Evolutionary conservation across 2,329 filamentous ascomycete species (phyloP).

Genomic region (Lecanicillium sp.): DNA sequence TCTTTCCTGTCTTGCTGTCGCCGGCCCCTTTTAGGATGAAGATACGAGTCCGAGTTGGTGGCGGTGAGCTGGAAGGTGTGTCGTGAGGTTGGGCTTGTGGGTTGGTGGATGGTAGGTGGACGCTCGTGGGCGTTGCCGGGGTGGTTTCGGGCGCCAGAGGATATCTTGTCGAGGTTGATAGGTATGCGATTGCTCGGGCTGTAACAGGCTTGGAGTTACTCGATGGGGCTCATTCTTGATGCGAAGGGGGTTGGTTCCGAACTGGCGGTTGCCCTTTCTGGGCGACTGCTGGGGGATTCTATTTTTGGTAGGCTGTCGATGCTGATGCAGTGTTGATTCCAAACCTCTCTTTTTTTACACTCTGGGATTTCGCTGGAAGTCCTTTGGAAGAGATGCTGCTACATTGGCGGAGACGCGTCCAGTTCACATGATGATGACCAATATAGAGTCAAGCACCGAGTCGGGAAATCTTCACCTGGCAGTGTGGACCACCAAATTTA

Average conservation of each 20-base stretch:
- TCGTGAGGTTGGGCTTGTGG: slow-evolving; percentile 17
- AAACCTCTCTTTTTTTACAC: slow-evolving; percentile 13
- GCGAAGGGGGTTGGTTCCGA: slow-evolving; percentile 63
- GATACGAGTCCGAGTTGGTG: slow-evolving; percentile 69
- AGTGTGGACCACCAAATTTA: slow-evolving; percentile 9
- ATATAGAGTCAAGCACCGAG: slow-evolving; percentile 18
- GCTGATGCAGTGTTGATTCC: slow-evolving; percentile 9
- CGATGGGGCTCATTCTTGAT: slow-evolving; percentile 99
- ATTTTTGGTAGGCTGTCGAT: slow-evolving; percentile 3
- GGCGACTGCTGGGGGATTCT: background rate
- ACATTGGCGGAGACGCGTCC: slow-evolving; percentile 3
- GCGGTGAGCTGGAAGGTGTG: slow-evolving; percentile 12
- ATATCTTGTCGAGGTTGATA: slow-evolving; percentile 89
- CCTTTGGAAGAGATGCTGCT: slow-evolving; percentile 4
- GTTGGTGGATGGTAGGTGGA: slow-evolving; percentile 33
- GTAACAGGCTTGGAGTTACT: slow-evolving; percentile 64
- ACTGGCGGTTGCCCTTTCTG: slow-evolving; percentile 15
- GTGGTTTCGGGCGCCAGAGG: slow-evolving; percentile 42
- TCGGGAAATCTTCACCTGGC: slow-evolving; percentile 3
- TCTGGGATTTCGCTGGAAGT: slow-evolving; percentile 13
- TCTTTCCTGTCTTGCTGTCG: slow-evolving; percentile 22
- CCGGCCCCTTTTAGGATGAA: slow-evolving; percentile 61
- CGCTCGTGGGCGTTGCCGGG: slow-evolving; percentile 39
- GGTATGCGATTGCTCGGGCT: slow-evolving; percentile 89
- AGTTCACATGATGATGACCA: slow-evolving; percentile 16